Evolutionary conservation across 495 filamentous ascomycete species (phyloP), one percentile per base, ranked within the genome.

Genomic region (Trichoderma erinaceum): DNA sequence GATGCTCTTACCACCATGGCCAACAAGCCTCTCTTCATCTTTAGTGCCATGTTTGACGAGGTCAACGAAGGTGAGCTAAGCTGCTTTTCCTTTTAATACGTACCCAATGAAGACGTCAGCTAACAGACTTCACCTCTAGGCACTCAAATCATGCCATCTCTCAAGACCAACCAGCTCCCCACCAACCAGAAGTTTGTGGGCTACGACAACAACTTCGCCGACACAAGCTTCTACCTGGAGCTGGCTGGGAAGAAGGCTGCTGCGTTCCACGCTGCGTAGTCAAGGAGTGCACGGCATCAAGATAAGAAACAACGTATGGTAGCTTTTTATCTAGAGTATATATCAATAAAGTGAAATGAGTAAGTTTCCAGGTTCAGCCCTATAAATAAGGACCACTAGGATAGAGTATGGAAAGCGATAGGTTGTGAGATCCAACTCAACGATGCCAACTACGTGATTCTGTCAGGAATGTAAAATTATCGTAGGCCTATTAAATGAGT

Each of bases 21-120:
- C 41, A 48, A 75, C 67, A 75, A 74, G 70, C 75, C 75, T 4
- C 71, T 46, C 15, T 76, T 76, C 56, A 72, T 76, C 41, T 76
- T 76, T 58, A 72, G 72, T 11, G 73, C 75, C n/a, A 76, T 76
- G 75, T 76, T 75, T 52, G 75, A 76, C 58, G 75, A 76, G 41
- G 68, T 71, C 43, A 74, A 74, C 46, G 75, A 76, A 58, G 73
- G 56, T 61, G 25, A 61, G 56, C 35, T 61, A 0, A 38, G 35
- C 35, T 38, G 35, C 8, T 38, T 10, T 5, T 7, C 5, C 27
- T 61, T 32, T 11, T 15, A 23, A 25, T 11, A 0, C 0, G 10
- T 11, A 0, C 0, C n/a, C 1, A 25, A 10, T 0, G 8, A 6
- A 2, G 7, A 52, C 21, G 25, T 11, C 56, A 16, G 1, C 25